Evolutionary conservation across 352 stramenopile species (phyloP).

Genomic region (Phytophthora idaei): DNA sequence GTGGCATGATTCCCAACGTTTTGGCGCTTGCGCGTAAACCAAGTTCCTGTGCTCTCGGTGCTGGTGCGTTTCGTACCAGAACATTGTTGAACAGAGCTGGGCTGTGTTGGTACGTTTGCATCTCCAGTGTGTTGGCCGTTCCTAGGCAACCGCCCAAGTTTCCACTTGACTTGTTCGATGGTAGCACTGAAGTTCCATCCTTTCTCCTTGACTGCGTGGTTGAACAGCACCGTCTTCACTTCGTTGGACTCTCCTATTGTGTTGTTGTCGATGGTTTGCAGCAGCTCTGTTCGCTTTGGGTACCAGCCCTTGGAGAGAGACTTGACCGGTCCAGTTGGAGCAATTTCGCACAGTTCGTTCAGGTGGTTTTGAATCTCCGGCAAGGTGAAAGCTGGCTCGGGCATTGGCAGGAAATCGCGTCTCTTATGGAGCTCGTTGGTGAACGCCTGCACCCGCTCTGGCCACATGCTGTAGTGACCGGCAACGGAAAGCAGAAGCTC

Average conservation of each 20-base stretch:
- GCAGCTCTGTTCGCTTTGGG: slow-evolving; percentile 10
- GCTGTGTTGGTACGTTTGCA: not conserved
- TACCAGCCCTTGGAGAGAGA: slow-evolving; percentile 2
- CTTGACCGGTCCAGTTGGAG: not conserved
- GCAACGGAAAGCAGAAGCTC: slow-evolving; percentile 18
- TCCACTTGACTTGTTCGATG: slow-evolving; percentile 14
- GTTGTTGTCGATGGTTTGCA: slow-evolving; percentile 5
- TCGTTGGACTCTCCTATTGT: slow-evolving; percentile 12
- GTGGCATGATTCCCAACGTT: not conserved
- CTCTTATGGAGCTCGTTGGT: slow-evolving; percentile 8
- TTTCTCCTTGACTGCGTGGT: slow-evolving; percentile 23
- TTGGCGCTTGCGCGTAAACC: not conserved
- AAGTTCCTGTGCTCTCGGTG: not conserved
- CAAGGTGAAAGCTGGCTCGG: slow-evolving; percentile 2
- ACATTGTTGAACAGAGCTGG: not conserved
- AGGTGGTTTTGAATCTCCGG: slow-evolving; percentile 13
- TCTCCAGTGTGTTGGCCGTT: not conserved
- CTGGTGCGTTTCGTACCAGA: not conserved
- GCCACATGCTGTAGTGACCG: slow-evolving; percentile 13
- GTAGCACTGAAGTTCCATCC: slow-evolving; percentile 17
- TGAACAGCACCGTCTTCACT: slow-evolving; percentile 27
- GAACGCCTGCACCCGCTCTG: slow-evolving; percentile 9
- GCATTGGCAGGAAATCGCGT: slow-evolving; percentile 3
- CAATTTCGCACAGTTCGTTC: slow-evolving; percentile 8
- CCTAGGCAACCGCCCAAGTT: not conserved